phyloP scores from a whole-genome alignment of 345 rosid species.

The Brassica napus region DNA sequence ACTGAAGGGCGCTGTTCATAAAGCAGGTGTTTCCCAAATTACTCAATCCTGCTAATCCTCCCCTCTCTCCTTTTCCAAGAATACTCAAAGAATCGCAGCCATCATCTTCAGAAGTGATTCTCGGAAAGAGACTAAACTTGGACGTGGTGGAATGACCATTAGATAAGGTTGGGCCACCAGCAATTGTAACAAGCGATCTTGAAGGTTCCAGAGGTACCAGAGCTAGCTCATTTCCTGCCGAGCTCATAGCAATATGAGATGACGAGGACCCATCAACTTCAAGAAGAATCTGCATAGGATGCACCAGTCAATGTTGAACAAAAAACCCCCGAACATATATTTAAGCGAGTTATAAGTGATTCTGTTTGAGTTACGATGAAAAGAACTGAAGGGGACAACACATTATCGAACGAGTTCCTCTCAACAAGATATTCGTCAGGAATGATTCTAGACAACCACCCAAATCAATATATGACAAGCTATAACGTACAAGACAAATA shows the following conservation, averaged over 20 bases:
- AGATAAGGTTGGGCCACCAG: slow-evolving; percentile 79
- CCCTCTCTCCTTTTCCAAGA: slow-evolving; percentile 62
- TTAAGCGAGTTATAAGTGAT: background rate
- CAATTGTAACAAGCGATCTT: slow-evolving; percentile 67
- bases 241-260: slow-evolving; percentile 60
- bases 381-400: slow-evolving; percentile 10
- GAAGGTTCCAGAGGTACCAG: slow-evolving; percentile 81
- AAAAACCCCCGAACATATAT: background rate
- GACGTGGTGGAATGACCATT: slow-evolving; percentile 71
- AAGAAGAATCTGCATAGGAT: slow-evolving; percentile 69
- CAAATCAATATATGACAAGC: background rate
- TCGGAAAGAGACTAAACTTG: slow-evolving; percentile 40
- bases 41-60: slow-evolving; percentile 91
- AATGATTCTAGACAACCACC: slow-evolving; percentile 9
- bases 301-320: slow-evolving; percentile 15
- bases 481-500: background rate
- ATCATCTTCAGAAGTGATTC: slow-evolving; percentile 47
- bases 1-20: slow-evolving; percentile 95
- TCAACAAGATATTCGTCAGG: slow-evolving; percentile 5
- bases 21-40: slow-evolving; percentile 98
- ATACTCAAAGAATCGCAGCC: slow-evolving; percentile 41
- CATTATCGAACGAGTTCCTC: slow-evolving; percentile 25
- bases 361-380: background rate
- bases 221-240: slow-evolving; percentile 78
- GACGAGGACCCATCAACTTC: slow-evolving; percentile 58